Evolutionary conservation across 768 basidiomycete species (phyloP).

Genomic region (Hemileccinum rubropunctum): DNA sequence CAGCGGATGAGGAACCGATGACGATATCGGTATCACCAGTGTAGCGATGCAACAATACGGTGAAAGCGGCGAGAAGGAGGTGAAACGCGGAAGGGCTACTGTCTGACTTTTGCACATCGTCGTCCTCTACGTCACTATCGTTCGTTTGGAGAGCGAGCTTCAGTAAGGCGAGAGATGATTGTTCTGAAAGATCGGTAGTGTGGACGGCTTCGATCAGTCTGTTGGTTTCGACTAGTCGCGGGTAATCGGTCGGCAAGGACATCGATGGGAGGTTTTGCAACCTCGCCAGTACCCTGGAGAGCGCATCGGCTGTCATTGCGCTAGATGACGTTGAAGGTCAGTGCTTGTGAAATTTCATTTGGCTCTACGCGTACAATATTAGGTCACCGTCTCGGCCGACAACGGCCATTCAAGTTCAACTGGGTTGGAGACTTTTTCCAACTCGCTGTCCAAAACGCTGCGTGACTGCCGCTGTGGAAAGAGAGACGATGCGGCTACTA

Average conservation of each 20-base stretch:
- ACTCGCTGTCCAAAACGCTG: too few species aligned
- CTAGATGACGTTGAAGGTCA: neutral
- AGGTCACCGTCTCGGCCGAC: too few species aligned
- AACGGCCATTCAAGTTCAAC: too few species aligned
- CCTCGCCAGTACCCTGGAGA: constrained; percentile 57
- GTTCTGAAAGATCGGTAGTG: constrained; percentile 64
- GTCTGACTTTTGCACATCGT: constrained; percentile 38
- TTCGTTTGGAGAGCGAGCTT: constrained; percentile 79
- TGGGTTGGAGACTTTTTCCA: too few species aligned
- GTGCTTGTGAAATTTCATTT: too few species aligned
- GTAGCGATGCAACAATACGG: constrained; percentile 87
- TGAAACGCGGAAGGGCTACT: constrained; percentile 82
- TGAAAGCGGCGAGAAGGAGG: constrained; percentile 88
- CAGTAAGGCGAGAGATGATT: constrained; percentile 73
- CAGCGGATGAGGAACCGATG: constrained; percentile 83
- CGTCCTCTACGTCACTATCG: constrained; percentile 46
- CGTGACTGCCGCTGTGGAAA: too few species aligned
- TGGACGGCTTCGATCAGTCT: constrained; percentile 86
- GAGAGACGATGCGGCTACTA: too few species aligned
- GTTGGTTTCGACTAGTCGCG: constrained; percentile 68
- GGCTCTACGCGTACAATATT: too few species aligned
- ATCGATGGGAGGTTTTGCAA: constrained; percentile 85
- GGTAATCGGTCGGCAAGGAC: constrained; percentile 94
- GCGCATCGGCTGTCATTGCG: constrained; percentile 29
- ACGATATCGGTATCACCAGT: constrained; percentile 94